Evolutionary conservation across 108 stramenopile species (phyloP), one percentile per base, ranked within the genome.

Genomic region (Skeletonema menzelii): DNA sequence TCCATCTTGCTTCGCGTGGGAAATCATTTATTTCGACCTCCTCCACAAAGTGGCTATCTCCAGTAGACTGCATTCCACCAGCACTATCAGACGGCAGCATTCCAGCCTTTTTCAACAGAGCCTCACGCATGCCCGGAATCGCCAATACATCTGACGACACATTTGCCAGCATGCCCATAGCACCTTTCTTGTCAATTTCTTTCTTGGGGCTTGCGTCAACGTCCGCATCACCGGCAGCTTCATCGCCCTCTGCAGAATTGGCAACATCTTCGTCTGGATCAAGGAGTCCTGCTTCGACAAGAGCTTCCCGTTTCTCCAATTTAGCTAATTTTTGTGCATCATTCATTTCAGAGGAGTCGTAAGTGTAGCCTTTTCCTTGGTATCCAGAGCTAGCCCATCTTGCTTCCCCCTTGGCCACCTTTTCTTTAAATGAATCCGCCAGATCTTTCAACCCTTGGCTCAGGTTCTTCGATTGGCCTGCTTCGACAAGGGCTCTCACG

Each of bases 321-420:
- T 85, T 81, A 26, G 95, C 91, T 60, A 91, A 60, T 69, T 90
- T 94, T 74, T 98, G 97, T 42, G 94, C 85, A 47, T 98, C 98
- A 57, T 73, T 98, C 75, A 96, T 83, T 77, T 99, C 99, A 53
- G 88, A 91, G 15, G 92, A 89, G 56, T 98, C 98, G 72, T 98
- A 98, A 2, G 92, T 92, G 84, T 95, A 98, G 2, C 99, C 99
- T 61, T 92, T 94, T n/a, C 97, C 97, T 63, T 95, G 86, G 75
- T 94, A 99, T 2, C 99, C 99, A 56, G 88, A 90, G 27, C 88
- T 87, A n/a, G 97, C 96, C 71, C 81, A 95, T 38, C 80, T 88
- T 24, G 99, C 99, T 83, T 98, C 96, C 8, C 98, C 97, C 65
- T 86, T 88, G 42, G 86, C 84, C 30, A 99, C 97, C 80, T 97